These are phyloP conservation scores for Stevia rebaudiana DNA, from an alignment of 140 eudicot species.

Conservation along the genomic window DNA sequence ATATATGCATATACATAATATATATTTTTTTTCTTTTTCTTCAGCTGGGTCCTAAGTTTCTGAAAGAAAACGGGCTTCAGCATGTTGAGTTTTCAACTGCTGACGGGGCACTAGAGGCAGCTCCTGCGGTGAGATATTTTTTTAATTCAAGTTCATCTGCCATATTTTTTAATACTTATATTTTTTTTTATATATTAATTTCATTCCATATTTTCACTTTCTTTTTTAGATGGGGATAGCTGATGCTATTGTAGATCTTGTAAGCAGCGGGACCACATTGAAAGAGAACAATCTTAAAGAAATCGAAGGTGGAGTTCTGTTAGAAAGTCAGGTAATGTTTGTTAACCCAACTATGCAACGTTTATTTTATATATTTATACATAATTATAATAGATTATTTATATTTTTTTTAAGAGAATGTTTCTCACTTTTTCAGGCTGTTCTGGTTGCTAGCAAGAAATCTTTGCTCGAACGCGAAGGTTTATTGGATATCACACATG, in stretches of 20 bases:
- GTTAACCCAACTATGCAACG: constrained; percentile 2
- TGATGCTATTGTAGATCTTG: constrained; percentile 96
- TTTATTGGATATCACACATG: constrained; percentile 66
- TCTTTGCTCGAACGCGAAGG: constrained; percentile 70
- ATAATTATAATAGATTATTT: too few species aligned
- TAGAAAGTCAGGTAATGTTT: constrained; percentile 77
- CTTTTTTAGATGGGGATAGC: constrained; percentile 86
- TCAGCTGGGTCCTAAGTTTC: constrained; percentile 86
- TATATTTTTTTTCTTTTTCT: constrained; percentile 1
- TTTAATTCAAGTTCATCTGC: constrained; percentile 11
- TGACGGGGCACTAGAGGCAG: constrained; percentile 98
- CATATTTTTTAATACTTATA: neutral
- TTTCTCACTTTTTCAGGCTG: constrained; percentile 68
- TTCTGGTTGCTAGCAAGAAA: constrained; percentile 90
- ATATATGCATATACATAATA: neutral
- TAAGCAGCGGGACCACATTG: constrained; percentile 92
- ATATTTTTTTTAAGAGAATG: constrained; percentile 5
- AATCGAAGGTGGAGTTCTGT: constrained; percentile 79
- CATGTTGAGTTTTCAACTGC: constrained; percentile 88
- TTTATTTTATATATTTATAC: too few species aligned
- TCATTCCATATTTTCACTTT: constrained; percentile 4
- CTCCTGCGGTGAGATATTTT: constrained; percentile 78
- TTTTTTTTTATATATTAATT: neutral
- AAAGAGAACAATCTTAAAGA: constrained; percentile 92
- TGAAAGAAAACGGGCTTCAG: constrained; percentile 76